Evolutionary conservation across 805 yeast species (phyloP), one percentile per base, ranked within the genome.

Genomic region (Candida pseudoglaebosa): DNA sequence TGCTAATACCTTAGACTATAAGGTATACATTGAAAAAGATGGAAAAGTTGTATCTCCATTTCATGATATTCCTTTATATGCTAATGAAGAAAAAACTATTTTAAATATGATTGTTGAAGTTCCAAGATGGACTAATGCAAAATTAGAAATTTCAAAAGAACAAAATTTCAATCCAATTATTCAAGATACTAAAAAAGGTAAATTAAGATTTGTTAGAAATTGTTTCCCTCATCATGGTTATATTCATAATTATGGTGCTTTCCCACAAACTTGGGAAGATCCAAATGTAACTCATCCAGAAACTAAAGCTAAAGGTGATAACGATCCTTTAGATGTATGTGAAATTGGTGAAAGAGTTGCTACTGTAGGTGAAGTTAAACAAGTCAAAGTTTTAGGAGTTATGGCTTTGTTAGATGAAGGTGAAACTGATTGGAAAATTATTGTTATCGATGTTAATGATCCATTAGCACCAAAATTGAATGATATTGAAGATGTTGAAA

Each of bases 171-270:
- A 93, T 75, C 99, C 99, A 56, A 93, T 93, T 54, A 73, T 86
- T 46, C 99, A 93, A 74, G 99, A 93, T 70, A 86, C 95, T 60
- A 93, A 93, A 76, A 91, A 93, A 77, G 98, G 97, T 52, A 84
- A 88, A 67, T 79, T 89, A 58, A 82, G 98, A 72, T 93, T 83
- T 54, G 98, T 93, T 44, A 83, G 95, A 73, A 93, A 93, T 79
- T 81, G 95, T 66, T 91, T 91, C 87, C 99, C 99, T 38, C 95
- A 86, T 75, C 95, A 93, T 65, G 99, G 99, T 54, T 91, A 93
- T 75, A 91, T 91, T 53, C 96, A 89, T 74, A 93, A 93, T 75
- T 91, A 91, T 65, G 99, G 98, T 65, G 97, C 97, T 36, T 84
- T 91, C 78, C 98, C 98, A 50, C 97, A 91, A 66, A 82, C 89